Base-by-base conservation (phyloP, 768 basidiomycete species). In the Trametes cinnabarina region DNA sequence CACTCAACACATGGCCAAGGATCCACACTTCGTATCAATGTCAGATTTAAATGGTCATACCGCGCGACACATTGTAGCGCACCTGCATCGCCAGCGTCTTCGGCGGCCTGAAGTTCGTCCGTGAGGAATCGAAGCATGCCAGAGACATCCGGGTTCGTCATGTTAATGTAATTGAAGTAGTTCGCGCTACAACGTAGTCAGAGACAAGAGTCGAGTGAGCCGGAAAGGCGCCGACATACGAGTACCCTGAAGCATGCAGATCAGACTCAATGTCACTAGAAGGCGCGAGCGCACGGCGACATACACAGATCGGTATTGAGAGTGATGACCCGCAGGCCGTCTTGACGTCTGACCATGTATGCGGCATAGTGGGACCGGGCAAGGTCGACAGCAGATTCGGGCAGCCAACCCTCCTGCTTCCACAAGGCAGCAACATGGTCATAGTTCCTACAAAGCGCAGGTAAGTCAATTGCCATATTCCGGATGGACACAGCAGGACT, bases 71-170 rank as follows among this genome's bases (percentile, higher is more conserved):
- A 4, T 15, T 10, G 37, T 2, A n/a, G 9, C 75, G n/a, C 59
- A 84, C 87, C 88, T 65, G 86, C 76, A 52, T 90, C 88, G 8
- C 88, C 85, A 20, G 78, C 77, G 66, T 92, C 89, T 70, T 92
- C 90, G 8, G 89, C 88, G 51, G 77, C 84, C 69, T 92, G 89
- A 14, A 91, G 73, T 68, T 91, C 87, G 58, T 89, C 84, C 6
- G 89, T 90, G 61, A 92, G 65, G 72, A 89, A 90, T 35, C 86
- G 78, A 63, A 91, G 74, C 83, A 90, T 87, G 20, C 89, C 88
- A 42, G 86, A 90, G 39, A 76, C 75, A 69, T 92, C 90, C 11
- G 85, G 80, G 23, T 80, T 68, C 22, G 83, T 84, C 66, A 88
- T 77, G 64, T 91, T 88, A 72, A 91, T 85, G 65, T 86, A 92